Evolutionary conservation across 257 asterid genomes (phyloP).

Genomic region (Primulina tabacum): DNA sequence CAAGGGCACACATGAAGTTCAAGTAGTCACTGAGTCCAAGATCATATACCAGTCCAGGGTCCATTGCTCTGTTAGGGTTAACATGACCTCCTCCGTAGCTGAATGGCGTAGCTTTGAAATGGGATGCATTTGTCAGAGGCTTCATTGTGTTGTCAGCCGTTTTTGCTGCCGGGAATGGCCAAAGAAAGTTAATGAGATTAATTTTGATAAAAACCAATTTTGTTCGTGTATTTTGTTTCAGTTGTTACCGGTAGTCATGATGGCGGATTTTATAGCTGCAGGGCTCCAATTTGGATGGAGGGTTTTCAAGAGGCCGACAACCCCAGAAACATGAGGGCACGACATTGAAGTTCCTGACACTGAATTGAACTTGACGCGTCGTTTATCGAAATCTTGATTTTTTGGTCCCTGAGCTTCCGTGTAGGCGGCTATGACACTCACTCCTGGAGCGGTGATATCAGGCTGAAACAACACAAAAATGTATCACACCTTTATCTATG

Average conservation of each 20-base stretch:
- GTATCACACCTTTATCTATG: neutral
- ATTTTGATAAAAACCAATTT: neutral
- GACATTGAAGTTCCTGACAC: constrained; percentile 96
- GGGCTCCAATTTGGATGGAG: constrained; percentile 90
- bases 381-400: constrained; percentile 50
- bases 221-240: neutral
- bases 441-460: constrained; percentile 96
- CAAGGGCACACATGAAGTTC: constrained; percentile 58
- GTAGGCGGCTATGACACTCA: constrained; percentile 80
- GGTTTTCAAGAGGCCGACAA: constrained; percentile 82
- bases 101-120: constrained; percentile 64
- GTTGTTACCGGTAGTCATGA: constrained; percentile 68
- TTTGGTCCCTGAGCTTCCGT: constrained; percentile 74
- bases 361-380: constrained; percentile 55
- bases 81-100: constrained; percentile 89
- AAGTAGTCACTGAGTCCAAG: constrained; percentile 50
- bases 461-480: constrained; percentile 48
- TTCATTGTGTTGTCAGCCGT: constrained; percentile 52
- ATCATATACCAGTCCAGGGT: constrained; percentile 90
- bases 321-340: constrained; percentile 87
- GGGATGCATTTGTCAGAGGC: constrained; percentile 54
- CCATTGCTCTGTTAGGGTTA: constrained; percentile 85
- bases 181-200: neutral
- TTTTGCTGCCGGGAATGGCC: constrained; percentile 47
- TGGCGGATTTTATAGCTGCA: constrained; percentile 87